Evolutionary conservation across 2,329 filamentous ascomycete species (phyloP), one percentile per base, ranked within the genome.

Genomic region (Talaromyces marneffei): DNA sequence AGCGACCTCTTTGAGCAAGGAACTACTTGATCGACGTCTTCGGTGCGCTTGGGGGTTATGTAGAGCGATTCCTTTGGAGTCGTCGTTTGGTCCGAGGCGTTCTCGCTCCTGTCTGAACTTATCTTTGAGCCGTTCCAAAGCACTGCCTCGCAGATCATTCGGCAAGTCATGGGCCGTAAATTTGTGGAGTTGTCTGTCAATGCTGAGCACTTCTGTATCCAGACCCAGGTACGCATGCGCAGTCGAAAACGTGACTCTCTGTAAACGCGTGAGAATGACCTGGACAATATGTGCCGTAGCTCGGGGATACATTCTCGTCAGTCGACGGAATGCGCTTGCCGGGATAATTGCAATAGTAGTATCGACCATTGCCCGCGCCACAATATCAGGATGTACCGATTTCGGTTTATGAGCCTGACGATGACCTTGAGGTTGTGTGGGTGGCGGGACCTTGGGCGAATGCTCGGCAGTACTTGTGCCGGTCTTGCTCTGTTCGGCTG

Each of bases 281-380:
- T 99, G 94, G 5, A 99, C 92, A 65, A 99, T 97, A 70, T 99
- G 95, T 1, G 94, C 89, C 2, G 94, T 97, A 9, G 95, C 92
- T 77, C 95, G 96, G 9, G 94, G 94, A 68, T 97, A 99, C 25
- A 97, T 88, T 70, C 91, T 87, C 56, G 96, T 99, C 57, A 99
- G 80, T 8, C 95, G 87, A 58, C 92, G 87, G 69, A 99, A 99
- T 3, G 94, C 95, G 71, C 92, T 96, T 0, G 94, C 94, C 1
- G 95, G 95, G 61, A 99, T 99, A 65, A 99, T 95, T 5, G 94
- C 94, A 75, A 99, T 97, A 0, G 95, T 99, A 0, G 94, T 99
- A 72, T 99, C 95, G 25, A 95, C 89, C 16, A 92, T 95, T 5
- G 94, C 94, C 66, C 94, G 85, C n/a, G 93, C 94, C 65, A 99